Conservation (phyloP, 2,329 filamentous ascomycete species). For the Pseudodiploospora longispora region DNA sequence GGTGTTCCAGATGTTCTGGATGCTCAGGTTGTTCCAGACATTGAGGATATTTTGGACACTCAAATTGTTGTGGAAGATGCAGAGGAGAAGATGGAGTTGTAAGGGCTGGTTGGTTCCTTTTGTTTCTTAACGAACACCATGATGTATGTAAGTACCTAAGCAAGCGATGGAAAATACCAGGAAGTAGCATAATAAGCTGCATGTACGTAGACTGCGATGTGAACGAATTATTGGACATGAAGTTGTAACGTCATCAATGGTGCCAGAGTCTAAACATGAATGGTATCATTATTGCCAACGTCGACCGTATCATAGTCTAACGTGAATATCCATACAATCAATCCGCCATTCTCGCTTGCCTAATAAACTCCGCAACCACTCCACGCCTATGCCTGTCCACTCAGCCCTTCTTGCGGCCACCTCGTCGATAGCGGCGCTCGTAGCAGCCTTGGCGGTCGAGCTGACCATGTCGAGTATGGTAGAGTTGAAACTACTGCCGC, state of each 20-base stretch:
- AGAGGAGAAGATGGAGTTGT: too few species aligned
- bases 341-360: conserved; percentile 84
- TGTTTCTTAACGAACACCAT: too few species aligned
- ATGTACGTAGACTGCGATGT: too few species aligned
- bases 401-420: conserved; percentile 47
- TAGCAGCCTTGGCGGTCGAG: conserved; percentile 61
- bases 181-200: neutral
- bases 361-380: conserved; percentile 77
- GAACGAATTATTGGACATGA: conserved; percentile 3
- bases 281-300: too few species aligned
- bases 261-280: too few species aligned
- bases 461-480: conserved; percentile 53
- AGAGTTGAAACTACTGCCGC: conserved; percentile 29
- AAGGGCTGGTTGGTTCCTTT: too few species aligned
- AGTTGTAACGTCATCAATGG: neutral
- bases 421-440: conserved; percentile 58
- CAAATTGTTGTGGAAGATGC: too few species aligned
- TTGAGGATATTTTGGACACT: too few species aligned
- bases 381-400: conserved; percentile 71
- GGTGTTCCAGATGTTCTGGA: too few species aligned
- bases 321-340: conserved; percentile 82
- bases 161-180: conserved; percentile 6
- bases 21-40: too few species aligned
- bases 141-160: too few species aligned
- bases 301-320: conserved; percentile 51